phyloP scores from a whole-genome alignment of 768 basidiomycete species.

The Crepidotus variabilis region DNA sequence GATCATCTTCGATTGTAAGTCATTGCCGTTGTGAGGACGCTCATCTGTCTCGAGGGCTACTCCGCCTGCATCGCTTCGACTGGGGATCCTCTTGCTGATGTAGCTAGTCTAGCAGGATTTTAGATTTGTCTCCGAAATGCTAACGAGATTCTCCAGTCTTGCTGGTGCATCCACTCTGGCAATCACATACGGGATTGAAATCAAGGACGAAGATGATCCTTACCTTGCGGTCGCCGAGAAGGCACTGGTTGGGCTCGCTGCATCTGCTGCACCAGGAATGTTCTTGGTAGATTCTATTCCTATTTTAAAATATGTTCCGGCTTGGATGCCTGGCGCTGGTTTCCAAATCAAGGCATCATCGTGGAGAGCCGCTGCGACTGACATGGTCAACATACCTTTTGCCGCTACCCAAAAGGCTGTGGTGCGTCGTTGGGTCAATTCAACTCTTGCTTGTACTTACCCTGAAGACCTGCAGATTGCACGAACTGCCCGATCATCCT shows the following conservation, averaged over 20 bases:
- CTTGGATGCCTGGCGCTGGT: constrained; percentile 30
- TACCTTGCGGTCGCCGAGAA: constrained; percentile 19
- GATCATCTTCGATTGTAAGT: constrained; percentile 13
- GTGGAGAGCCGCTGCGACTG: constrained; percentile 15
- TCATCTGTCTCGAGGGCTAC: not conserved
- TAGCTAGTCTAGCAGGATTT: too few species aligned
- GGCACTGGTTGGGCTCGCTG: constrained; percentile 14
- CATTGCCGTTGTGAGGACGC: not conserved
- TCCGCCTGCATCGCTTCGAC: not conserved
- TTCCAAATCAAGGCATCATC: constrained; percentile 30
- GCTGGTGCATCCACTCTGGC: constrained; percentile 21
- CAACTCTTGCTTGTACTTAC: not conserved
- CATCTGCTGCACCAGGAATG: constrained; percentile 19
- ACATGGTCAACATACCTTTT: constrained; percentile 22
- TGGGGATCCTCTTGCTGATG: too few species aligned
- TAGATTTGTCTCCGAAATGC: too few species aligned
- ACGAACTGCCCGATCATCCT: constrained; percentile 8
- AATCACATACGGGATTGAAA: constrained; percentile 25
- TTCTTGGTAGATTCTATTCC: constrained; percentile 28
- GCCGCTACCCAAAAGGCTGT: constrained; percentile 12
- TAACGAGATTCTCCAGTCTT: not conserved
- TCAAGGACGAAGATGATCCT: constrained; percentile 23
- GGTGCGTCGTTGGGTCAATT: constrained; percentile 6
- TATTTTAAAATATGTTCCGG: constrained; percentile 28
- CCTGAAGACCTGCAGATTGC: not conserved